Conservation (phyloP, 352 stramenopile species). For the Phytophthora macrochlamydospora region DNA sequence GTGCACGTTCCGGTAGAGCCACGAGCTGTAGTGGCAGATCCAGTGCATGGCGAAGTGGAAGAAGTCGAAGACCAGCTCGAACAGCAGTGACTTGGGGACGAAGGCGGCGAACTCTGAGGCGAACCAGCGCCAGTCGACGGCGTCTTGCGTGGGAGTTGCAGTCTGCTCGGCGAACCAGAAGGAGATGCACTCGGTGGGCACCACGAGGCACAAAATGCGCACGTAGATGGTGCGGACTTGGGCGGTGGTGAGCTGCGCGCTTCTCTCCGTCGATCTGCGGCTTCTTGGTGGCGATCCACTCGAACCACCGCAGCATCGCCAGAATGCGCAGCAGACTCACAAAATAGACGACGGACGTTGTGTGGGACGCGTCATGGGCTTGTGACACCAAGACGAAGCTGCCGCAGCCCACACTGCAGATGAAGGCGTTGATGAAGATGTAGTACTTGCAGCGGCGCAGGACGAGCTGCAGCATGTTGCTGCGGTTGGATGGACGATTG, state of each 20-base stretch:
- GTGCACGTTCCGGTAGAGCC: slow-evolving; percentile 83
- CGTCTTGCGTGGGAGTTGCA: slow-evolving; percentile 1
- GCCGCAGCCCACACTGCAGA: slow-evolving; percentile 51
- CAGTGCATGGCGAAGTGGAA: slow-evolving; percentile 87
- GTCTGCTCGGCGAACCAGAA: slow-evolving; percentile 49
- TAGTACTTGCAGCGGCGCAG: slow-evolving; percentile 81
- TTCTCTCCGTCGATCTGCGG: slow-evolving; percentile 67
- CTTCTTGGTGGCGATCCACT: slow-evolving; percentile 82
- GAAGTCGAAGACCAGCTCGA: slow-evolving; percentile 87
- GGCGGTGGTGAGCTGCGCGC: slow-evolving; percentile 45
- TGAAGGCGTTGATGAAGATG: slow-evolving; percentile 83
- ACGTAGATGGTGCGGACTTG: slow-evolving; percentile 58
- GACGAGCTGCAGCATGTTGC: slow-evolving; percentile 24
- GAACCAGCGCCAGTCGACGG: slow-evolving; percentile 30
- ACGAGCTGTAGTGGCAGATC: slow-evolving; percentile 63
- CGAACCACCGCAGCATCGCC: slow-evolving; percentile 73
- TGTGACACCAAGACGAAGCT: slow-evolving; percentile 20
- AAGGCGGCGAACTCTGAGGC: slow-evolving; percentile 59
- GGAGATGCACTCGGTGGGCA: slow-evolving; percentile 73
- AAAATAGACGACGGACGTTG: slow-evolving; percentile 38
- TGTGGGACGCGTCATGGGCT: no score
- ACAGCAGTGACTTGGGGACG: slow-evolving; percentile 83
- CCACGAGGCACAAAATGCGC: slow-evolving; percentile 69
- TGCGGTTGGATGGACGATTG: slow-evolving; percentile 10
- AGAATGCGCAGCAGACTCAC: slow-evolving; percentile 60